Percentiles rank a stretch among this genome's conserved stretches.
Conservation (phyloP, 768 basidiomycete species). For the Suillus variegatus region DNA sequence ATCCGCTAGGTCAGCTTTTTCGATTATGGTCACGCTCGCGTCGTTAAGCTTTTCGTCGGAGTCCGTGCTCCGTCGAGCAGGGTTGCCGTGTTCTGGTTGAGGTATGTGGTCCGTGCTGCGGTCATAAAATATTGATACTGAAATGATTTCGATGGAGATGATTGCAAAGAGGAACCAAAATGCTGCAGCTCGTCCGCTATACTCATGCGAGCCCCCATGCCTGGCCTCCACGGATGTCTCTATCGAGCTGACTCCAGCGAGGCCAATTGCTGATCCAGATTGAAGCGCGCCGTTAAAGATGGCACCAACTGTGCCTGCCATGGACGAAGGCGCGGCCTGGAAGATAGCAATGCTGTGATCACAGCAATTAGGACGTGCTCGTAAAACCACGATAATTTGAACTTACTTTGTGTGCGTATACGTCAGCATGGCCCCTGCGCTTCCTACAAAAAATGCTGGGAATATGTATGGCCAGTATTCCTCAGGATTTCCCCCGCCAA, state of each 20-base stretch:
- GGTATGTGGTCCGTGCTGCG: conserved; percentile 16
- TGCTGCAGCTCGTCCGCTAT: conserved; percentile 44
- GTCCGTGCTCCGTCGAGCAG: neutral
- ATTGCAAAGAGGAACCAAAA: conserved; percentile 47
- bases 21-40: neutral
- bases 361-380: neutral
- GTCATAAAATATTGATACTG: conserved; percentile 37
- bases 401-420: conserved; percentile 53
- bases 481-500: conserved; percentile 39
- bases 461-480: conserved; percentile 51
- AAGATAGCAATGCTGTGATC: conserved; percentile 49
- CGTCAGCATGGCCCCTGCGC: conserved; percentile 44
- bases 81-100: conserved; percentile 2
- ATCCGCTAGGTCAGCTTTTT: neutral
- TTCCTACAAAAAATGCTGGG: conserved; percentile 51
- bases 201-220: conserved; percentile 33
- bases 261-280: conserved; percentile 51
- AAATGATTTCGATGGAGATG: conserved; percentile 31
- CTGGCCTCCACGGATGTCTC: conserved; percentile 42
- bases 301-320: conserved; percentile 55
- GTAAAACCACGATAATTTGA: neutral
- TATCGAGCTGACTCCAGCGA: conserved; percentile 51
- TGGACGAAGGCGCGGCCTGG: conserved; percentile 44
- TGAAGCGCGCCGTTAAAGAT: conserved; percentile 59
- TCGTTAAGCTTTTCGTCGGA: neutral